A percentile compares a stretch with the other conserved stretches of the same genome.
Evolutionary conservation across 345 rosid species (phyloP).

Genomic region (Kandelia obovata): DNA sequence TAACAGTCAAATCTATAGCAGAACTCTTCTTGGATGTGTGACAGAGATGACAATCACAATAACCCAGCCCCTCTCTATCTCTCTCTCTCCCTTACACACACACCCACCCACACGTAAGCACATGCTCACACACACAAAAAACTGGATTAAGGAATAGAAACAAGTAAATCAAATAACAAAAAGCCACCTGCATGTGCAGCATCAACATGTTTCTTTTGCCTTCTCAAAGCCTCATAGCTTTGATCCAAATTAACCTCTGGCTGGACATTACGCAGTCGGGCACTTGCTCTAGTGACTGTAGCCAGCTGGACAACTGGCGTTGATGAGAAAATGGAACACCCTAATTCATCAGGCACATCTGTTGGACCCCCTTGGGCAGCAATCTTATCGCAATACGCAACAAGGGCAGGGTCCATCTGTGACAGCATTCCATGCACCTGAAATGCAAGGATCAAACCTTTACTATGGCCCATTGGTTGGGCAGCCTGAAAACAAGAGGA

Average conservation of each 20-base stretch:
- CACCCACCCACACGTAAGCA: no score
- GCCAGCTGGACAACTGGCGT: conserved; percentile 78
- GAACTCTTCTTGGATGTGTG: no score
- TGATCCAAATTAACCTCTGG: conserved; percentile 74
- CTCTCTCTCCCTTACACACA: no score
- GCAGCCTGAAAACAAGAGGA: conserved; percentile 4
- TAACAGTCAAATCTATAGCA: no score
- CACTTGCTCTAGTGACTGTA: conserved; percentile 81
- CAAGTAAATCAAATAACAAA: not conserved
- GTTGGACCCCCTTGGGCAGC: conserved; percentile 84
- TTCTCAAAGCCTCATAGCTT: conserved; percentile 67
- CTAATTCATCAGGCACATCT: conserved; percentile 68
- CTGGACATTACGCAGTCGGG: conserved; percentile 88
- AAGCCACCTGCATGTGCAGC: conserved; percentile 48
- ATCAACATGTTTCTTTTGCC: conserved; percentile 69
- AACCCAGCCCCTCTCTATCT: no score
- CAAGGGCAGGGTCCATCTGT: conserved; percentile 97
- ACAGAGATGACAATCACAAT: no score
- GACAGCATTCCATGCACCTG: conserved; percentile 98
- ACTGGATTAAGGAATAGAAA: not conserved
- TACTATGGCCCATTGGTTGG: not conserved
- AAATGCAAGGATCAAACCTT: conserved; percentile 2
- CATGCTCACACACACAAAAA: no score
- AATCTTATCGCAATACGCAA: conserved; percentile 81
- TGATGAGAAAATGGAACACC: conserved; percentile 53